Evolutionary conservation across 768 basidiomycete genomes (phyloP), one percentile per base, ranked within the genome.

Genomic region (Trametes punicea): DNA sequence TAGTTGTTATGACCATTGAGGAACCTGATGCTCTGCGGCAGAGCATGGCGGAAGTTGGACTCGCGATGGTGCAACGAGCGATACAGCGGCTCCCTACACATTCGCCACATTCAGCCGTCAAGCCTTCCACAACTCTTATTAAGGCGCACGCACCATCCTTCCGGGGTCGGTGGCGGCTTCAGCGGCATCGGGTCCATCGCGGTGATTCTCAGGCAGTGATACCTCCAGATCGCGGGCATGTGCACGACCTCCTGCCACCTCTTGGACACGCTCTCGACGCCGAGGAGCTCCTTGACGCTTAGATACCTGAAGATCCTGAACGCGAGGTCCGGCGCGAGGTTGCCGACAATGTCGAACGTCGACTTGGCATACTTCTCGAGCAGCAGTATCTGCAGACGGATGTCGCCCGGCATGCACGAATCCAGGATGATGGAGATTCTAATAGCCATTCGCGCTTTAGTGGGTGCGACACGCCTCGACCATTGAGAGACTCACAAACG

Each of bases 1-100:
- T 93, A 94, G 65, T 87, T 89, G 11, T 87, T 90, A 64, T 96
- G 93, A 0, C 90, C 92, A 39, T 72, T 81, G 57, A 95, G 76
- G 77, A 95, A 88, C 18, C 85, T 75, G 47, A 94, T 77, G 18
- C 75, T 78, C 69, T 94, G 92, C 0, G 92, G 87, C 1, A 90
- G 73, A 0, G 80, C 92, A 55, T 84, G 73, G 47, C 77, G 73
- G 77, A 93, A 90, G 72, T 95, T 95, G 36, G 81, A 82, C 71
- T 96, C 92, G 40, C 91, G 85, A 68, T 90, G 85, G 64, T 93
- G 88, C 11, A 94, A 77, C 16, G 86, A 84, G 36, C 86, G 83
- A 67, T 93, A 95, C 7, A 93, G 70, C 0, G 85, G 80, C 63
- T 81, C 80, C 82, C 81, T 82, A 41, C 4, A 21, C 7, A 5